Base-by-base conservation (phyloP, 768 basidiomycete genomes). In the Termitomyces bulborhizus region DNA sequence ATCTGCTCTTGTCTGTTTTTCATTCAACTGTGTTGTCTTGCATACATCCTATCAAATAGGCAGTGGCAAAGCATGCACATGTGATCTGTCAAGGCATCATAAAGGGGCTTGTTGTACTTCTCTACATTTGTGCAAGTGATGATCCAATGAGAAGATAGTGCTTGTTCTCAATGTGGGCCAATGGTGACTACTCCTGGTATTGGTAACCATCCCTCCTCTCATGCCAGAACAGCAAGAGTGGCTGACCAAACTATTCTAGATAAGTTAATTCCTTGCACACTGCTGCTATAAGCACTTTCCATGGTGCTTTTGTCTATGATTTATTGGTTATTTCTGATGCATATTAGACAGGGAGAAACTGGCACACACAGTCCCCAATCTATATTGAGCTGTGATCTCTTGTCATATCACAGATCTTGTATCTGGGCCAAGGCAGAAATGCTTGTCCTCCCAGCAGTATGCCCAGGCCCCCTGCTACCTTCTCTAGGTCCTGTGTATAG, bases 181-280 rank as follows among this genome's bases (percentile, higher is more conserved):
- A 46, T 16, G 27, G 45, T 5, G 29, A 46, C n/a, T 46, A 29
- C n/a, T 16, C 7, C 45, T 49, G 24, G 34, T 37, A 26, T 3
- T 7, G 12, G 13, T 31, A 31, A 31, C 1, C 31, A 8, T 4
- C 5, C 31, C 31, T 32, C 31, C 31, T 32, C 8, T 32, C 31
- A 42, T 70, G 72, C 52, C 64, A 68, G 58, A 76, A 75, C 29
- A 78, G 78, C 48, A 75, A 51, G 26, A 78, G 62, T 50, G 76
- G 80, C 70, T 54, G 72, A 60, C 79, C 80, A 63, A 81, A 81
- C 60, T 60, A 66, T 52, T 69, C 31, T 26, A 82, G 67, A 68
- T 81, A 81, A 15, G 76, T 74, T 0, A 73, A 59, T 64, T 82
- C 81, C 65, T 81, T 44, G 43, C 8, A 1, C 13, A 26, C 43